These are phyloP conservation scores for Candida silvicultrix DNA, from an alignment of 805 yeast species.

Conservation along the genomic window DNA sequence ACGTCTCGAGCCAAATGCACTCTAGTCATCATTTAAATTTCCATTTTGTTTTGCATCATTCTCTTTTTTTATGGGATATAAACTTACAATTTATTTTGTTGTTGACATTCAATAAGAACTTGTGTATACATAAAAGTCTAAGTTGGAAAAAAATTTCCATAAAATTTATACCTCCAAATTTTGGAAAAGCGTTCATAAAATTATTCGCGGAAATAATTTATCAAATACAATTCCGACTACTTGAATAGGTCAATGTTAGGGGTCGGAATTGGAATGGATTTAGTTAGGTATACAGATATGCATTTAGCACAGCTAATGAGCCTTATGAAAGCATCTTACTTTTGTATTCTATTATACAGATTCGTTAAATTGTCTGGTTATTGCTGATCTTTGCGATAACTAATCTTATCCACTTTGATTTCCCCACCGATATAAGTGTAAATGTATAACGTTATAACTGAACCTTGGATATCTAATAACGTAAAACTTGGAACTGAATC, in stretches of 20 bases:
- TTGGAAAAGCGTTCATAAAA: neutral
- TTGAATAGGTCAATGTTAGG: no score
- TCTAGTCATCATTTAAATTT: slow-evolving; percentile 33
- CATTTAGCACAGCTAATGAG: no score
- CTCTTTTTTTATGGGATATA: neutral
- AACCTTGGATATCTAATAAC: slow-evolving; percentile 76
- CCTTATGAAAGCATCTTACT: no score
- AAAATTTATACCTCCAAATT: neutral
- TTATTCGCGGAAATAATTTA: neutral
- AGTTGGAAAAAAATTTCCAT: neutral
- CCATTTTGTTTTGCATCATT: neutral
- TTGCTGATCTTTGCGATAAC: slow-evolving; percentile 45
- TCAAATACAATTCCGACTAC: neutral
- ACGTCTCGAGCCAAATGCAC: slow-evolving; percentile 99
- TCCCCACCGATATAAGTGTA: slow-evolving; percentile 78
- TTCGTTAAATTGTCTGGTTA: no score
- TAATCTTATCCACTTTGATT: slow-evolving; percentile 85
- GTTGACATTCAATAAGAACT: no score
- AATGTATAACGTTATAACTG: slow-evolving; percentile 73
- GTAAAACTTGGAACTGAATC: slow-evolving; percentile 74
- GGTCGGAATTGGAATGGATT: neutral
- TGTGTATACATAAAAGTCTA: neutral
- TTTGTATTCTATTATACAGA: neutral
- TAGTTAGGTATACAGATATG: neutral
- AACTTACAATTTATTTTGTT: neutral